phyloP scores from a whole-genome alignment of 1,284 basidiomycete species.

The Blastosporella zonata region DNA sequence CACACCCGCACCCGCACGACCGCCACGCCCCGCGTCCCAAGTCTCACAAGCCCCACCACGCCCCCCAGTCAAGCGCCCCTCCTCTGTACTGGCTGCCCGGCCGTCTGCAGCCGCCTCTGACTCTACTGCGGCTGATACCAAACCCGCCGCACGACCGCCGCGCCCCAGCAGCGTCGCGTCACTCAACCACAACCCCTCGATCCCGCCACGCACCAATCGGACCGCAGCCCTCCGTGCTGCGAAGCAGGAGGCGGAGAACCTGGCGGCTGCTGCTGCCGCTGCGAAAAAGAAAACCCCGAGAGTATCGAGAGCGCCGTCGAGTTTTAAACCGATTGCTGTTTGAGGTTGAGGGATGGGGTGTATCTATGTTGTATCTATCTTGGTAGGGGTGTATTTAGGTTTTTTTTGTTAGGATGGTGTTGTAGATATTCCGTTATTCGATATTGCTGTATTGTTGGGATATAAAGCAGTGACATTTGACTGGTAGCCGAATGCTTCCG shows the following conservation, averaged over 20 bases:
- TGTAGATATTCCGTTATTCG: too few relatives aligned
- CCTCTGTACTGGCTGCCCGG: conserved; percentile 19
- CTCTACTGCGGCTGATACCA: neutral
- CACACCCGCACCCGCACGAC: conserved; percentile 8
- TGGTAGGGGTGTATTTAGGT: too few relatives aligned
- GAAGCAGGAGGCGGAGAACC: conserved; percentile 54
- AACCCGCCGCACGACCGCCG: conserved; percentile 20
- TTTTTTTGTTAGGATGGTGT: too few relatives aligned
- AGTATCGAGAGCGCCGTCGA: conserved; percentile 34
- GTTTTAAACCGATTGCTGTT: conserved; percentile 32
- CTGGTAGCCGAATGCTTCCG: too few relatives aligned
- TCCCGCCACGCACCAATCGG: conserved; percentile 67
- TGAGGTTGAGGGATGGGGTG: neutral
- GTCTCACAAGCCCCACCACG: conserved; percentile 18
- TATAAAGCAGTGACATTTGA: too few relatives aligned
- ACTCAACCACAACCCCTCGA: conserved; percentile 44
- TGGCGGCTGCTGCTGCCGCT: conserved; percentile 36
- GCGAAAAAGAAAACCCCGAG: conserved; percentile 30
- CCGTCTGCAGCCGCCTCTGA: conserved; percentile 17
- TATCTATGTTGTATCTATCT: neutral
- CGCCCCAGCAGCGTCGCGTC: conserved; percentile 50
- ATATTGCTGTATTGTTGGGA: too few relatives aligned
- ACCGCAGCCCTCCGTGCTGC: conserved; percentile 70
- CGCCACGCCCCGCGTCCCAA: conserved; percentile 28
- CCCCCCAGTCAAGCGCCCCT: conserved; percentile 17